Base-by-base conservation (phyloP, 768 basidiomycete genomes). In the Tubosaeta brunneosetosa region DNA sequence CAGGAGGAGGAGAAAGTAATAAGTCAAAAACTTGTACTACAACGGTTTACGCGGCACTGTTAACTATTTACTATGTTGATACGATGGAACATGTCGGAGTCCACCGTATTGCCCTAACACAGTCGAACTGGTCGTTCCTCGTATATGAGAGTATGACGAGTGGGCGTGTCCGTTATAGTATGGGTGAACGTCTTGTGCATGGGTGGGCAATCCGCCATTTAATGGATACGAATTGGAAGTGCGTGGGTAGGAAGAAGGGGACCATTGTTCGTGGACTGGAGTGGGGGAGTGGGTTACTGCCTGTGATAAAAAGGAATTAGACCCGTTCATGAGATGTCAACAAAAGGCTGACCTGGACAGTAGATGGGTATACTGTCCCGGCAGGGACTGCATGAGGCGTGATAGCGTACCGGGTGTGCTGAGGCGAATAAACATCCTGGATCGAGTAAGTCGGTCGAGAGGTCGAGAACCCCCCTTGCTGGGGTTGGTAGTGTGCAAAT, bases 401-500 rank as follows among this genome's bases (percentile, higher is more conserved):
- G 37, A 53, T 40, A 43, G 57, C 47, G 37, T 61, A 65, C 13
- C 55, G 59, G 36, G 53, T 25, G 9, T 58, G 60, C 22, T 57
- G 68, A 36, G 56, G 38, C 16, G 52, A 10, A 31, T 52, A 55
- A 3, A 44, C 45, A 4, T 69, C 65, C 41, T 63, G 59, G 29
- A 61, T 47, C 0, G 61, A 50, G 49, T 66, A 62, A 2, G 71
- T 65, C 19, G 71, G 71, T 25, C 61, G 59, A 46, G 68, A 61
- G 27, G 69, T 69, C 11, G 71, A 65, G 36, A 71, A 71, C 9
- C 67, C 72, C 16, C 68, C 69, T 54, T 66, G 71, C 36, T 70
- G 67, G 11, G 70, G 70, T 19, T 71, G 71, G 58, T 71, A 71
- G 43, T 71, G 70, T 27, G 71, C 69, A 54, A 71, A 71, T 10